Conservation (phyloP, 2,329 filamentous ascomycete genomes). For the Xylariales sp. region DNA sequence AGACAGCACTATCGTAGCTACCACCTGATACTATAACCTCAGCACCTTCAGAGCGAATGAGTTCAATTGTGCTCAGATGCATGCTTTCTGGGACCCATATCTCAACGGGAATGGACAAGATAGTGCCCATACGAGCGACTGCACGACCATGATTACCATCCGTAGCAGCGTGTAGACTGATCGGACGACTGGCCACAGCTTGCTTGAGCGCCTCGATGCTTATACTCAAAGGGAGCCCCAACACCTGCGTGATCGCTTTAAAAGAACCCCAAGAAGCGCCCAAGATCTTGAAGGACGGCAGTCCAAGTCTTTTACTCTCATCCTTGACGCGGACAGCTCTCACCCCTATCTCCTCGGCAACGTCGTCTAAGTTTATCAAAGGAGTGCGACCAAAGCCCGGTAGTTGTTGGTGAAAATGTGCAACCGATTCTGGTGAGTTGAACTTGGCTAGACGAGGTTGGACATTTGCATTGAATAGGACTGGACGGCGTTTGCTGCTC, state of each 20-base stretch:
- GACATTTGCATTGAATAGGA: conserved; percentile 6
- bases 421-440: neutral
- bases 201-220: conserved; percentile 57
- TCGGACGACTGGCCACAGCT: conserved; percentile 42
- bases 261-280: conserved; percentile 79
- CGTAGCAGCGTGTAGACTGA: conserved; percentile 72
- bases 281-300: conserved; percentile 81
- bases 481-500: conserved; percentile 9
- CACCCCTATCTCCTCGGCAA: conserved; percentile 69
- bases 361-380: conserved; percentile 60
- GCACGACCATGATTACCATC: conserved; percentile 82
- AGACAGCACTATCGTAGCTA: conserved; percentile 72
- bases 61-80: conserved; percentile 60
- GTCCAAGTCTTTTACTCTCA: conserved; percentile 72
- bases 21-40: conserved; percentile 64
- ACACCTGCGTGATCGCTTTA: conserved; percentile 61
- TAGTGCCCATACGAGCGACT: conserved; percentile 54
- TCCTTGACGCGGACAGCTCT: conserved; percentile 73
- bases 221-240: conserved; percentile 56
- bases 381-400: conserved; percentile 68
- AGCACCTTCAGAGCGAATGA: conserved; percentile 72
- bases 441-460: neutral
- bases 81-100: conserved; percentile 73
- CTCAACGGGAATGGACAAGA: conserved; percentile 63
- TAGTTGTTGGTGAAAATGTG: conserved; percentile 68